Evolutionary conservation across 805 yeast species (phyloP).

Genomic region (Spathaspora sp.): DNA sequence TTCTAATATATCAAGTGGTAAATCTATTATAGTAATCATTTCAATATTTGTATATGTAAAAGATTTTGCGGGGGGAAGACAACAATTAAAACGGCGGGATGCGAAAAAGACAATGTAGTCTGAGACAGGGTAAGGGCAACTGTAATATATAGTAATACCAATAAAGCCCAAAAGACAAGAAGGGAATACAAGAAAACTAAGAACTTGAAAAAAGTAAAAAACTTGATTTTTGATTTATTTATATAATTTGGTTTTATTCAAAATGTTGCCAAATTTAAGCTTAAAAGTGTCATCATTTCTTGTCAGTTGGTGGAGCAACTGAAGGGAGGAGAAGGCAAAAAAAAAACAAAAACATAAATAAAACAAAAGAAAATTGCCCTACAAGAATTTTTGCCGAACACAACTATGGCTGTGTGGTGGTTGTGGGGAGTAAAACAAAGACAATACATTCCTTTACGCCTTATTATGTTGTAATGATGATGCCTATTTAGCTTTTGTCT

Average conservation of each 20-base stretch:
- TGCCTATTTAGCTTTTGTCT: not conserved
- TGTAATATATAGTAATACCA: too few relatives aligned
- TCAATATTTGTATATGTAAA: too few relatives aligned
- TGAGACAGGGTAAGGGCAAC: not conserved
- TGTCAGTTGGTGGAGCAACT: not conserved
- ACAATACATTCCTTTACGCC: not conserved
- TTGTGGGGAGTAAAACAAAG: too few relatives aligned
- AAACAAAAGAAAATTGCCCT: not conserved
- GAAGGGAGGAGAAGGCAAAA: not conserved
- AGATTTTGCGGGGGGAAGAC: not conserved
- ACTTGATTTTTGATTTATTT: not conserved
- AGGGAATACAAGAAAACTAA: not conserved
- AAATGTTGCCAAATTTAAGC: not conserved
- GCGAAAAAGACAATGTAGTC: not conserved
- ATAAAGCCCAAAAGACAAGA: not conserved
- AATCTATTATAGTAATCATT: not conserved
- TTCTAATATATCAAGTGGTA: constrained; percentile 2
- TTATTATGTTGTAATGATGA: not conserved
- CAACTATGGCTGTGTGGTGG: not conserved
- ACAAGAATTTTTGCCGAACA: not conserved
- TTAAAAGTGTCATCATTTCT: not conserved
- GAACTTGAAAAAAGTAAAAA: not conserved
- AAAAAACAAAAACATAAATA: not conserved
- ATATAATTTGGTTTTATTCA: not conserved
- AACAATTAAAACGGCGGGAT: not conserved